A percentile compares a stretch with the other conserved stretches of the same genome.
phyloP scores from a whole-genome alignment of 192 early-diverging fungal species.

The Funneliformis geosporum region DNA sequence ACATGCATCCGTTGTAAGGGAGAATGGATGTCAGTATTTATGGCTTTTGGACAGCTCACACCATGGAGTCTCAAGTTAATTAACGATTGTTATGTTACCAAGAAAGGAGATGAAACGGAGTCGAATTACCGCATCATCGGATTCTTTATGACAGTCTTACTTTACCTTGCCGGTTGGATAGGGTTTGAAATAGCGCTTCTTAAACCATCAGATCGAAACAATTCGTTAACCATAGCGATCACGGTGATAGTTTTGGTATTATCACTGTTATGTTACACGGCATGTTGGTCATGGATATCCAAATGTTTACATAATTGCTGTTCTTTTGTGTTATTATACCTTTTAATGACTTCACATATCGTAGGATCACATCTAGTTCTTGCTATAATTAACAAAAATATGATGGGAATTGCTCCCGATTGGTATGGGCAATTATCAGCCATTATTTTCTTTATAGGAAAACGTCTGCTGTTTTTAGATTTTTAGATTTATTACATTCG shows the following conservation, averaged over 20 bases:
- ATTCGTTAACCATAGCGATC: too few species aligned
- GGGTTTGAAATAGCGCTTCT: background rate
- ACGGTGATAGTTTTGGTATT: background rate
- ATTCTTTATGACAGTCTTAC: background rate
- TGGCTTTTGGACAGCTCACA: constrained; percentile 6
- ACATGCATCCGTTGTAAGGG: constrained; percentile 8
- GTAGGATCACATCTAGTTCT: constrained; percentile 10
- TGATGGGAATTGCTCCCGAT: background rate
- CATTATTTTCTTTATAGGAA: constrained; percentile 25
- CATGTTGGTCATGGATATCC: background rate
- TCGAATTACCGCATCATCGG: background rate
- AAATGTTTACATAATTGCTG: background rate
- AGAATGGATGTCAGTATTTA: background rate
- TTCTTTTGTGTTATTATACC: background rate
- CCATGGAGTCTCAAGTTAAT: constrained; percentile 21
- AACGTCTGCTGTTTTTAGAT: constrained; percentile 29
- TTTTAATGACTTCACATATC: constrained; percentile 11
- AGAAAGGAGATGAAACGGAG: background rate
- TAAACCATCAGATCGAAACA: background rate
- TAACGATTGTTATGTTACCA: background rate
- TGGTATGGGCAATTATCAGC: background rate
- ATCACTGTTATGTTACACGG: background rate
- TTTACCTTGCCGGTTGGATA: constrained; percentile 10
- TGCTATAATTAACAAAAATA: background rate
- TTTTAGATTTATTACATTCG: background rate